Conservation (phyloP, 257 asterid species). For the Lycium ferocissimum region DNA sequence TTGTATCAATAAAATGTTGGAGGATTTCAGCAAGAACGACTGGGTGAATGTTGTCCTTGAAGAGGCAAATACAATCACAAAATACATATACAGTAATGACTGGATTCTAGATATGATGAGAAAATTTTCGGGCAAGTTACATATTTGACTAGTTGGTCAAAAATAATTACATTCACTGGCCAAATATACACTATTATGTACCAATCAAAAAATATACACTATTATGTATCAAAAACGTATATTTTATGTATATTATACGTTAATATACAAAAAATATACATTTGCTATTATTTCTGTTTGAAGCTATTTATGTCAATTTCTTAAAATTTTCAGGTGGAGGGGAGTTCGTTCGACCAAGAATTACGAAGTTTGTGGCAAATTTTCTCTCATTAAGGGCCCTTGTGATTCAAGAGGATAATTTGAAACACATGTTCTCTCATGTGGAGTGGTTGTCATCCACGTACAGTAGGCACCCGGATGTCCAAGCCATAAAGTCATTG, state of each 20-base stretch:
- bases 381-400: conserved; percentile 47
- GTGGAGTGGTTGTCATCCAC: conserved; percentile 45
- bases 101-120: conserved; percentile 45
- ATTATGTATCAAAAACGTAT: too few relatives aligned
- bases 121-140: conserved; percentile 32
- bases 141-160: too few relatives aligned
- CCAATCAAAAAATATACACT: too few relatives aligned
- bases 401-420: conserved; percentile 45
- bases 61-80: conserved; percentile 45
- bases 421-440: conserved; percentile 48
- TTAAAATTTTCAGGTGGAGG: conserved; percentile 35
- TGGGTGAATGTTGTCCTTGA: conserved; percentile 53
- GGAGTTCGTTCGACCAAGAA: conserved; percentile 47
- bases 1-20: conserved; percentile 47
- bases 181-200: too few relatives aligned
- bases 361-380: conserved; percentile 36
- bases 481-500: conserved; percentile 42
- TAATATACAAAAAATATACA: too few relatives aligned
- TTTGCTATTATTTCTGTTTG: too few relatives aligned
- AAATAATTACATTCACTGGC: too few relatives aligned
- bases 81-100: conserved; percentile 39
- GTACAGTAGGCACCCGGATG: conserved; percentile 36
- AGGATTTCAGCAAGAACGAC: conserved; percentile 50
- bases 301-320: too few relatives aligned
- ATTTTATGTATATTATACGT: too few relatives aligned